Evolutionary conservation across 768 basidiomycete species (phyloP).

Genomic region (Sporobolomyces pararoseus): DNA sequence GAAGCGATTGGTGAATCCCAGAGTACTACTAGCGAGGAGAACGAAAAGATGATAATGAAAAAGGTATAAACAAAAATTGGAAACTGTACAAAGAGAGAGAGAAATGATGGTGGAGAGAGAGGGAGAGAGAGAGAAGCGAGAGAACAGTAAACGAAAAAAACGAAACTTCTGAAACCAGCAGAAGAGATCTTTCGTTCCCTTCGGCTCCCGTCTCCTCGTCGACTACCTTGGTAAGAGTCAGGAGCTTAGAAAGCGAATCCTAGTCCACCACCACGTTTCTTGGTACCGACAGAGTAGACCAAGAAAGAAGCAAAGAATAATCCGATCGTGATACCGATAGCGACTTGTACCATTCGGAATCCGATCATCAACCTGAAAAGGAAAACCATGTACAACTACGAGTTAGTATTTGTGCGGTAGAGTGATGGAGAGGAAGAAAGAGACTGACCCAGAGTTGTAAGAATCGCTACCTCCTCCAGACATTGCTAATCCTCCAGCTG

Average conservation of each 20-base stretch:
- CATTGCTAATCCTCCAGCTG: conserved; percentile 42
- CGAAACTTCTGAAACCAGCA: conserved; percentile 9
- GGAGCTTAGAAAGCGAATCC: conserved; percentile 26
- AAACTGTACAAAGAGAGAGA: too few relatives aligned
- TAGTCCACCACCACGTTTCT: conserved; percentile 24
- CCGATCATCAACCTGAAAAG: conserved; percentile 37
- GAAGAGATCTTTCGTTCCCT: neutral
- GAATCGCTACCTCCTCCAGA: conserved; percentile 28
- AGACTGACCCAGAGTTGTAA: conserved; percentile 35
- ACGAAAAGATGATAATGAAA: too few relatives aligned
- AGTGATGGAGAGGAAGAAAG: neutral
- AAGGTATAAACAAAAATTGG: too few relatives aligned
- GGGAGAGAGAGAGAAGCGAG: neutral
- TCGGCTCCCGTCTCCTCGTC: too few relatives aligned
- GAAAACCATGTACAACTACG: neutral
- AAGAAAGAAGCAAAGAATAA: conserved; percentile 41
- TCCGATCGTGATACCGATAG: conserved; percentile 44
- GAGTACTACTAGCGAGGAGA: too few relatives aligned
- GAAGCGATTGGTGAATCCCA: too few relatives aligned
- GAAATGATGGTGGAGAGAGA: neutral
- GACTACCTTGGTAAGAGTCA: too few relatives aligned
- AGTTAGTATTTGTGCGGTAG: neutral
- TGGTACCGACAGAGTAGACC: conserved; percentile 42
- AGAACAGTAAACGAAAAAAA: too few relatives aligned
- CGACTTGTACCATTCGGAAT: conserved; percentile 43